These are phyloP conservation scores for Panellus pusillus DNA, from an alignment of 768 basidiomycete species.

Conservation along the genomic window DNA sequence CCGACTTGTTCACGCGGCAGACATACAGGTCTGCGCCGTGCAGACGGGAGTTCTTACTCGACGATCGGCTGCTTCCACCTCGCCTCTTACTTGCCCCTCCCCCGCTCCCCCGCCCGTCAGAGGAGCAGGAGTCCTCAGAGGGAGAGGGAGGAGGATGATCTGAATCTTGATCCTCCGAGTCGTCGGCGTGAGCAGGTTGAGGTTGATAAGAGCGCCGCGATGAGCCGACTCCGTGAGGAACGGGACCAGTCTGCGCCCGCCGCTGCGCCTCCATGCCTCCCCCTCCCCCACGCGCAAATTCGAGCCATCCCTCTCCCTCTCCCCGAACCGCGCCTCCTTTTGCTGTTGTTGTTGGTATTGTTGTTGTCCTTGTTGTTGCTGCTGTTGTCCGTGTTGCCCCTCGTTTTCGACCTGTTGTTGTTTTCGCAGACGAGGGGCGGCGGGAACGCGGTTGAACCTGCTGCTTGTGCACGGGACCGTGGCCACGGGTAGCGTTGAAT, in stretches of 20 bases:
- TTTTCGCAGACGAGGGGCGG: slow-evolving; percentile 2
- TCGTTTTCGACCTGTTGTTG: slow-evolving; percentile 21
- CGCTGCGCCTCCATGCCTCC: too few species aligned
- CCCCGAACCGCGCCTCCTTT: neutral
- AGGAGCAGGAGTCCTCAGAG: neutral
- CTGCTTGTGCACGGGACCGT: slow-evolving; percentile 52
- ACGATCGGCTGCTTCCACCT: slow-evolving; percentile 2
- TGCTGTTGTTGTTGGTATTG: neutral
- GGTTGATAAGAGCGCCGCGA: too few species aligned
- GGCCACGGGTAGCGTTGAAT: slow-evolving; percentile 48
- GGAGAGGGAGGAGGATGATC: too few species aligned
- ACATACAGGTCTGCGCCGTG: slow-evolving; percentile 60
- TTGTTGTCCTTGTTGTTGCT: slow-evolving; percentile 12
- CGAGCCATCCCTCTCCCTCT: neutral
- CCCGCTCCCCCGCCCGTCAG: neutral
- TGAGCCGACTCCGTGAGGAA: neutral
- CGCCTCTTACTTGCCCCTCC: slow-evolving; percentile 2
- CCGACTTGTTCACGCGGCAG: slow-evolving; percentile 47
- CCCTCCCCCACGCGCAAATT: too few species aligned
- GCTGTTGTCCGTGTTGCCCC: slow-evolving; percentile 13
- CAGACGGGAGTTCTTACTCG: slow-evolving; percentile 31
- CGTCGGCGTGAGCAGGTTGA: too few species aligned
- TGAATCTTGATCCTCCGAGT: too few species aligned
- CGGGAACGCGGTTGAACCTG: slow-evolving; percentile 43
- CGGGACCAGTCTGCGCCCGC: too few species aligned